phyloP scores from a whole-genome alignment of 495 filamentous ascomycete species.

The Penicillium flavigenum region DNA sequence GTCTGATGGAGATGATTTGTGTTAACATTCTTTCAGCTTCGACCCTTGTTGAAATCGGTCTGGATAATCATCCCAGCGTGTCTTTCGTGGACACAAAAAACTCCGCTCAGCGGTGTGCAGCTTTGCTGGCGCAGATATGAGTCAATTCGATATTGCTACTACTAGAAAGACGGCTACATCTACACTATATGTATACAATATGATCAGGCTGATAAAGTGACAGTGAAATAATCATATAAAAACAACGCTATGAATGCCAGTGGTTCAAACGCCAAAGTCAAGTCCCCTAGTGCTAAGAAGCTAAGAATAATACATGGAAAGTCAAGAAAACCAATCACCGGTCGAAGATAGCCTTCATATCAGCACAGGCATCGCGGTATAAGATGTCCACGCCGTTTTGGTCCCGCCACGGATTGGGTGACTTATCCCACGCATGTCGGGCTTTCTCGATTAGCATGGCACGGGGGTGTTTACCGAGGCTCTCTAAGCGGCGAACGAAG shows the following conservation, averaged over 20 bases:
- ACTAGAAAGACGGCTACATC: background rate
- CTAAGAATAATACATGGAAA: background rate
- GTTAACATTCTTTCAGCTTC: background rate
- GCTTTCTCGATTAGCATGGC: constrained; percentile 72
- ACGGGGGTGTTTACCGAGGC: constrained; percentile 63
- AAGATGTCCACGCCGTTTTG: constrained; percentile 41
- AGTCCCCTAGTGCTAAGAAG: background rate
- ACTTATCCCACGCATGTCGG: constrained; percentile 85
- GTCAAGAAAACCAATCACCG: constrained; percentile 16
- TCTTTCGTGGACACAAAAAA: background rate
- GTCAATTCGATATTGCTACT: background rate
- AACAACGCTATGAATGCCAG: constrained; percentile 12
- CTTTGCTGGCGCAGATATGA: constrained; percentile 3
- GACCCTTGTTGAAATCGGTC: background rate
- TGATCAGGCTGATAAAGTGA: background rate
- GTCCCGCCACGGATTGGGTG: constrained; percentile 70
- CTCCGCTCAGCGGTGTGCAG: background rate
- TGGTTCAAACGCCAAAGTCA: background rate
- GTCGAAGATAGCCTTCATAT: constrained; percentile 47
- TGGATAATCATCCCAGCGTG: background rate
- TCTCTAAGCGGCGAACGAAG: constrained; percentile 63
- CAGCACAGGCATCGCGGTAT: constrained; percentile 46
- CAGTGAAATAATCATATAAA: background rate
- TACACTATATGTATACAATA: background rate
- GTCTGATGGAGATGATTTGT: background rate